Evolutionary conservation across 2,329 filamentous ascomycete genomes (phyloP), one percentile per base, ranked within the genome.

Genomic region (Colletotrichum paranaense): DNA sequence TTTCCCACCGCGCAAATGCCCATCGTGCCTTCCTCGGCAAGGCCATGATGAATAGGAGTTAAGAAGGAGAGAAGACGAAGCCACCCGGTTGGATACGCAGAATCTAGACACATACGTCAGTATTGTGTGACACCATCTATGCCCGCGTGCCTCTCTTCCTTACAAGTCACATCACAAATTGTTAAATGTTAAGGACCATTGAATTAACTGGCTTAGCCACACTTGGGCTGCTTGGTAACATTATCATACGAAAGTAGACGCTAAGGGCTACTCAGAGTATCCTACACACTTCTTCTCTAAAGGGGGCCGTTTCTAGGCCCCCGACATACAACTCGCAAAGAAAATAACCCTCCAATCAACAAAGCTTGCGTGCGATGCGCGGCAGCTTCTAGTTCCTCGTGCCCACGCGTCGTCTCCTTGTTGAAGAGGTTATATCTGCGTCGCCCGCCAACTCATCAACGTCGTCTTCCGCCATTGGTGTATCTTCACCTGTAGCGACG

Each of bases 361-460:
- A 32, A 30, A 42, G 19, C 16, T 2, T 22, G 62, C 62, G 65
- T 60, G 46, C 49, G 53, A 73, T 70, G 14, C 26, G 38, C 30
- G 70, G 74, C 49, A 66, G 76, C 72, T 42, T 74, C 77, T 80
- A 84, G 59, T 78, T 79, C 76, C 83, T 80, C 24, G 79, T 79
- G 57, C 78, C 79, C 42, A 83, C 76, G 58, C 82, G 82, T 68
- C 82, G 77, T 69, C 82, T 80, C 75, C 85, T 84, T 4, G 79
- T 77, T 32, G 80, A 79, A 26, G 78, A 72, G 1, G 76, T 74
- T 22, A 78, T 77, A 28, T 83, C 82, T 7, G 79, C 83, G 57
- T 89, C 87, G 3, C 82, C 84, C 3, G 81, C 80, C 73, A 82
- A 78, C 68, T 88, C 86, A 60, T 88, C 87, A 59, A 76, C 76